Evolutionary conservation across 1,284 basidiomycete genomes (phyloP), one percentile per base, ranked within the genome.

Genomic region (Naganishia sp.): DNA sequence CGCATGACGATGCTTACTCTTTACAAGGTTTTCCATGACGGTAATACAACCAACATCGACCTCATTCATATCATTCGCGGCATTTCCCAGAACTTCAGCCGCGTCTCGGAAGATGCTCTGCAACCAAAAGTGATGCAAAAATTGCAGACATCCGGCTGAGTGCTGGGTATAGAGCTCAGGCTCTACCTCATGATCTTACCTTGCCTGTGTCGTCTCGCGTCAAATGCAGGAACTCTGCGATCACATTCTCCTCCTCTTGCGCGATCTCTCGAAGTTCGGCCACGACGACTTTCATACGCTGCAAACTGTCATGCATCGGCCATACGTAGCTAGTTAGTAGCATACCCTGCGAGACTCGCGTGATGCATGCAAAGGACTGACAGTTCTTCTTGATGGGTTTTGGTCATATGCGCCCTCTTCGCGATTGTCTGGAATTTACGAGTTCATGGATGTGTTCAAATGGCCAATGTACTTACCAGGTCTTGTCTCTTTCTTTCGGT

Each of bases 381-480:
- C 59, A 50, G 23, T 52, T 61, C 59, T 61, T 61, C 59, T 10
- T 43, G n/a, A 23, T 61, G 44, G n/a, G 59, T 61, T 10, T 48
- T 50, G 44, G 13, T 59, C 36, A 33, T 7, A 45, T 59, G 56
- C 16, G 46, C 33, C 4, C 45, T 43, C 28, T 59, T 59, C 15
- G 18, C 18, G 11, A 21, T 45, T 28, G 45, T n/a, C 16, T 15
- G 15, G 4, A 48, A 48, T 23, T 5, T 48, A n/a, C 45, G 23
- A 2, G 45, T 23, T 15, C 3, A n/a, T 4, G 13, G 36, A 39
- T 13, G 10, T 13, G 3, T 39, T 2, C 13, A 3, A 13, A 39
- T 10, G 33, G 23, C 3, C 16, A 28, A 52, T 21, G 11, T 16
- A 52, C 59, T 33, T 15, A 61, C 59, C 21, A 61, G 36, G 23